Evolutionary conservation across 805 yeast genomes (phyloP).

Genomic region (Metschnikowia orientalis): DNA sequence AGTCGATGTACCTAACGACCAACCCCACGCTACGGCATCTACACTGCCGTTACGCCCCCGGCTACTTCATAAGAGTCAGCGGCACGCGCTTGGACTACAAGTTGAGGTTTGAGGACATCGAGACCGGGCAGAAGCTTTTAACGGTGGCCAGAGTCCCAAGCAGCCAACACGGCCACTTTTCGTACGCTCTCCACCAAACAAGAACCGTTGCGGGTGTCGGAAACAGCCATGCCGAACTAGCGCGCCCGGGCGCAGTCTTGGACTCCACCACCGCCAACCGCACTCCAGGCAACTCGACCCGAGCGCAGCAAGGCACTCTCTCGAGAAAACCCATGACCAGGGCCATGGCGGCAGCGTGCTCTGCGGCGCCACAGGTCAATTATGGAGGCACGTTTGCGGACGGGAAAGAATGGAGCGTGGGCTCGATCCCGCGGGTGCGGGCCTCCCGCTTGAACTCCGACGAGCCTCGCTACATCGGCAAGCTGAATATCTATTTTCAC

Average conservation of each 20-base stretch:
- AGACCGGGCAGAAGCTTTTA: constrained; percentile 13
- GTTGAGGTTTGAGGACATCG: constrained; percentile 16
- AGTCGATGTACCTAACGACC: constrained; percentile 58
- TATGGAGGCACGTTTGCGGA: constrained; percentile 8
- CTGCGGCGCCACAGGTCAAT: constrained; percentile 8
- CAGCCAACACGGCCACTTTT: constrained; percentile 4
- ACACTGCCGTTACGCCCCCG: constrained; percentile 58
- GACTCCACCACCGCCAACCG: too few relatives aligned
- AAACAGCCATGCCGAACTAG: constrained; percentile 1
- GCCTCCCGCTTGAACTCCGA: constrained; percentile 10
- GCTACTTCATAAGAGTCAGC: constrained; percentile 42
- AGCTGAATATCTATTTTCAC: constrained; percentile 35
- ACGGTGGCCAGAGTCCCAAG: constrained; percentile 6
- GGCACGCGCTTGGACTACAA: constrained; percentile 5
- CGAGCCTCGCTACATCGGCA: constrained; percentile 29
- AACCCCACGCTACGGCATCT: constrained; percentile 61
- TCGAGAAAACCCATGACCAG: constrained; percentile 8
- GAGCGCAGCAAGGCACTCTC: constrained; percentile 1
- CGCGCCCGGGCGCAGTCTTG: too few relatives aligned
- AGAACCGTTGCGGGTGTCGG: constrained; percentile 7
- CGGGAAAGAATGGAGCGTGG: constrained; percentile 24
- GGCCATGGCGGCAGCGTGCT: constrained; percentile 7
- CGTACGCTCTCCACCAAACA: constrained; percentile 4
- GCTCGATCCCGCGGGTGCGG: constrained; percentile 43
- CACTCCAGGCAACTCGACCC: too few relatives aligned